These are phyloP conservation scores for Peronospora destructor DNA, from an alignment of 352 stramenopile species.

Conservation along the genomic window DNA sequence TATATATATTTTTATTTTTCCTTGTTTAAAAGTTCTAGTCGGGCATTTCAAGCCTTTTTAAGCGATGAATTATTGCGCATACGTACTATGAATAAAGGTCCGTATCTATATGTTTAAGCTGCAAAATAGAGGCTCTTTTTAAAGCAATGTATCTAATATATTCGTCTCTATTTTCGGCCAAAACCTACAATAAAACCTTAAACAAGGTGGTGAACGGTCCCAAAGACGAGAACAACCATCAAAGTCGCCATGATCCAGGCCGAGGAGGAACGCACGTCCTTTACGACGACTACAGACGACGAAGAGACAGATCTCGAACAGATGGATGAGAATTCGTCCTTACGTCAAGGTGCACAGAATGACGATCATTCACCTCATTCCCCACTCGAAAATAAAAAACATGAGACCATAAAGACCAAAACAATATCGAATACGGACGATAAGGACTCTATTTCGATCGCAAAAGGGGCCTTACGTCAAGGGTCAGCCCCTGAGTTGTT, in stretches of 20 bases:
- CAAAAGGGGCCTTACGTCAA: conserved; percentile 28
- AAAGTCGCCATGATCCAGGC: conserved; percentile 5
- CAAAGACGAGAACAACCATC: too few species aligned
- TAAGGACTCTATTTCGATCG: not conserved
- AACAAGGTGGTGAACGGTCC: not conserved
- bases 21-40: too few species aligned
- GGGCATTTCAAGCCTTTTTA: too few species aligned
- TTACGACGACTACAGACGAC: conserved; percentile 14
- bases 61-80: too few species aligned
- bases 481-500: conserved; percentile 26
- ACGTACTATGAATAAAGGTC: too few species aligned
- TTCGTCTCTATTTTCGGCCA: too few species aligned
- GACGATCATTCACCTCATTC: conserved; percentile 22
- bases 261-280: conserved; percentile 15
- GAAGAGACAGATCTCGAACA: conserved; percentile 27
- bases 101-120: too few species aligned
- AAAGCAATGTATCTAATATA: too few species aligned
- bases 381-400: not conserved
- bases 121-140: too few species aligned
- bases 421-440: conserved; percentile 5
- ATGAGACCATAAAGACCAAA: not conserved
- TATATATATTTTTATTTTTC: too few species aligned
- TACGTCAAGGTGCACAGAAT: conserved; percentile 14
- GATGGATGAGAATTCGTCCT: conserved; percentile 24
- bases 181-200: not conserved